phyloP scores from a whole-genome alignment of 495 filamentous ascomycete genomes.

The Penicillium antarcticum region DNA sequence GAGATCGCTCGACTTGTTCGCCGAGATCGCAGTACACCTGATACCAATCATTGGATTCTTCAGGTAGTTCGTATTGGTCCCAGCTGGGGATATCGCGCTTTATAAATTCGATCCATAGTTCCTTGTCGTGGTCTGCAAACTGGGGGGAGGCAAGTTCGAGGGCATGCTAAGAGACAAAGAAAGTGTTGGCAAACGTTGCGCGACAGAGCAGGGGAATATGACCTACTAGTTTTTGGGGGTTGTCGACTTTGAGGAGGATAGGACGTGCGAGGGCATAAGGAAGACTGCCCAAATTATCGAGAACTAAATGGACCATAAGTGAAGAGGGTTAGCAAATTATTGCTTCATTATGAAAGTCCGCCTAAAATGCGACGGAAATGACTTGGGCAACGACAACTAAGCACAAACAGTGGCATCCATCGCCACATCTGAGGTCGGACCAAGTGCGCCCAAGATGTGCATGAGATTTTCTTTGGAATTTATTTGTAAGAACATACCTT shows the following conservation, averaged over 20 bases:
- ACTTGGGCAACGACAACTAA: no score
- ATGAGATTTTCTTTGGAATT: no score
- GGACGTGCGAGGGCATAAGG: slow-evolving; percentile 59
- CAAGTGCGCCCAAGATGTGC: no score
- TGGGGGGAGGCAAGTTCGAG: slow-evolving; percentile 68
- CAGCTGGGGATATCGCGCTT: slow-evolving; percentile 63
- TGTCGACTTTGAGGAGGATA: slow-evolving; percentile 60
- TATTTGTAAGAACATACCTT: slow-evolving; percentile 26
- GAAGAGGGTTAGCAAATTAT: background rate
- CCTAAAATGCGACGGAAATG: no score
- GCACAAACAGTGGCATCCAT: no score
- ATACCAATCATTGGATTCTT: slow-evolving; percentile 58
- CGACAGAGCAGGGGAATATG: background rate
- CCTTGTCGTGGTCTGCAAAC: slow-evolving; percentile 53
- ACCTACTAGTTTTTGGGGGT: slow-evolving; percentile 62
- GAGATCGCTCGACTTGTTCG: slow-evolving; percentile 40
- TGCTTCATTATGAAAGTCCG: no score
- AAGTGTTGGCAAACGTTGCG: background rate
- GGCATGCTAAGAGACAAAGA: slow-evolving; percentile 33
- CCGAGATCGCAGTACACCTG: slow-evolving; percentile 57
- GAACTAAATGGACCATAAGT: slow-evolving; percentile 27
- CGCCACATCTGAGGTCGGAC: no score
- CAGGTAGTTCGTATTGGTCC: slow-evolving; percentile 53
- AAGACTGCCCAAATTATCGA: slow-evolving; percentile 62
- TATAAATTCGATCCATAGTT: slow-evolving; percentile 69